Base-by-base conservation (phyloP, 2,329 filamentous ascomycete species). In the Penicillium sp. region DNA sequence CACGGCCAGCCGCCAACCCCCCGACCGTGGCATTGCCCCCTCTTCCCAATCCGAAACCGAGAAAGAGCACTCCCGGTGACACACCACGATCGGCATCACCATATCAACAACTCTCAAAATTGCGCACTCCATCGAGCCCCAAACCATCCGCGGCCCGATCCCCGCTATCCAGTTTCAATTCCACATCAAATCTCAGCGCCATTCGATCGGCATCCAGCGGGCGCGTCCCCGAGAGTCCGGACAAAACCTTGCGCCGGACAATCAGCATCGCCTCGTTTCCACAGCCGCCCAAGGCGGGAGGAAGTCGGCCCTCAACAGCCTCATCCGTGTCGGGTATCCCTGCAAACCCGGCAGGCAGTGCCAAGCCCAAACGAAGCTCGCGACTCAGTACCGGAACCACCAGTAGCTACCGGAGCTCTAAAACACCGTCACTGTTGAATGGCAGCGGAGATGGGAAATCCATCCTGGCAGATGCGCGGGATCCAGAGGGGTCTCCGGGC, bases 191-290 rank as follows among this genome's bases (percentile, higher is more conserved):
- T 50, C 75, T 88, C 11, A 83, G 85, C 5, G 80, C 85, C 16
- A 78, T 85, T 19, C 84, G 83, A 58, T 80, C 83, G 2, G 75
- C 81, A 6, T 81, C 85, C 9, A 80, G 79, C 35, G 76, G 86
- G 14, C 87, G 85, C 60, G 79, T 79, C 5, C 67, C 80, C 13
- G 72, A 72, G 39, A 78, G 78, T 31, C 79, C 85, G 5, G 85
- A 86, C 26, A 93, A 88, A 74, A 86, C 88, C 1, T 76, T 97
- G 54, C 87, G 92, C 61, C 96, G 96, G 76, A 90, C 90, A 1
- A 89, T 96, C 69, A 97, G 93, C 81, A 96, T 97, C 69, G 93
- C 93, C 71, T 88, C 92, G 1, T 97, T 98, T 70, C 93, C 93
- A 29, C 90, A 96, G 63, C 93, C 93, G 14, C 93, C 93, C 14